phyloP scores from a whole-genome alignment of 2,329 filamentous ascomycete genomes.

The Epichloe elymi region DNA sequence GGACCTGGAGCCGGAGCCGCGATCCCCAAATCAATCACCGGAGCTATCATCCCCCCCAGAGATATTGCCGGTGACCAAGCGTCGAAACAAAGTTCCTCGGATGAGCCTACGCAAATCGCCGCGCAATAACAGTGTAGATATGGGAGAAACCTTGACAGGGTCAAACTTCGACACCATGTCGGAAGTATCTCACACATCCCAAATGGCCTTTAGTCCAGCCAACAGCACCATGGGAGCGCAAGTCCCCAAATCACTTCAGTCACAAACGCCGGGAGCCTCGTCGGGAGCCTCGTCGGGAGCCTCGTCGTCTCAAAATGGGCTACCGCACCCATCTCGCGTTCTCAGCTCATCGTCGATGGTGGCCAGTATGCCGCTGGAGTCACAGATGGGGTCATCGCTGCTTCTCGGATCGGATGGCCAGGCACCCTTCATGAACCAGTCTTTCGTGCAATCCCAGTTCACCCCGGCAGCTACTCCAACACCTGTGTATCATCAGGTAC shows the following conservation, averaged over 20 bases:
- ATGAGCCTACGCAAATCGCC: conserved; percentile 10
- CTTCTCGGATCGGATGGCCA: conserved; percentile 26
- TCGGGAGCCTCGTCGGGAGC: conserved; percentile 3
- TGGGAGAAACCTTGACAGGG: conserved; percentile 10
- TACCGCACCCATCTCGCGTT: conserved; percentile 13
- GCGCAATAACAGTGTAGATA: conserved; percentile 7
- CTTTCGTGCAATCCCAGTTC: conserved; percentile 19
- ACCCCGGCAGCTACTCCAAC: conserved; percentile 11
- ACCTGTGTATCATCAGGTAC: conserved; percentile 13
- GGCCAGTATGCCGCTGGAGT: conserved; percentile 16
- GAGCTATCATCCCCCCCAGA: conserved; percentile 2
- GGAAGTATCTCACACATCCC: conserved; percentile 12
- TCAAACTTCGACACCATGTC: conserved; percentile 13
- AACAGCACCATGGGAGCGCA: conserved; percentile 10
- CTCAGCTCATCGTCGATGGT: conserved; percentile 13
- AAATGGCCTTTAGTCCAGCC: conserved; percentile 13
- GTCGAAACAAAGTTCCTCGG: not conserved
- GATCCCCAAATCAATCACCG: not conserved
- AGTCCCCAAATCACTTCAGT: conserved; percentile 11
- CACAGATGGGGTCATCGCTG: conserved; percentile 25
- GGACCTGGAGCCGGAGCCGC: not conserved
- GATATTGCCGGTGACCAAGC: not conserved
- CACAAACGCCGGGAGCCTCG: conserved; percentile 6
- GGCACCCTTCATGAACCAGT: conserved; percentile 21
- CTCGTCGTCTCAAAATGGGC: conserved; percentile 7